These are phyloP conservation scores for Physaria fendleri DNA, from an alignment of 345 rosid genomes.

Conservation along the genomic window DNA sequence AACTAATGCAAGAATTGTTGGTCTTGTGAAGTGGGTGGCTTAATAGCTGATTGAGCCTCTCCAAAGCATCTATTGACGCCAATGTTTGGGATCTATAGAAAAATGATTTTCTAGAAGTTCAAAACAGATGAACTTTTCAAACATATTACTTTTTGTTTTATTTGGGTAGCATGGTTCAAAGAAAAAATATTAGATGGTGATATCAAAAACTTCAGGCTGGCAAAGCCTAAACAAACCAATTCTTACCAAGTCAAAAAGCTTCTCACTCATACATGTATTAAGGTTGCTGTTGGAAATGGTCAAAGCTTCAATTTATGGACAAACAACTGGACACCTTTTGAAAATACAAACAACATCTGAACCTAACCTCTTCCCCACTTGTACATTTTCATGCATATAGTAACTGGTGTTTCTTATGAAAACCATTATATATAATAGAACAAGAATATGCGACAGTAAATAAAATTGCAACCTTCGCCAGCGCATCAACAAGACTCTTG, in stretches of 20 bases:
- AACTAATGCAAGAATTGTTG: conserved; percentile 70
- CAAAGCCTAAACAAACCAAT: too few species aligned
- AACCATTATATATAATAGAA: neutral
- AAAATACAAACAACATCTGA: neutral
- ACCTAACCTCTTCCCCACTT: neutral
- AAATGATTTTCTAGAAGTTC: too few species aligned
- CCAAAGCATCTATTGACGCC: conserved; percentile 60
- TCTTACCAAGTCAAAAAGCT: too few species aligned
- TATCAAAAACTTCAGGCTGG: too few species aligned
- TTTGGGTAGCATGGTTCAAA: too few species aligned
- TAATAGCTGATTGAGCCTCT: conserved; percentile 84
- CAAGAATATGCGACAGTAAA: neutral
- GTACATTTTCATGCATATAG: neutral
- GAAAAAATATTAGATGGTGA: too few species aligned
- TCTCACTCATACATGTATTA: too few species aligned
- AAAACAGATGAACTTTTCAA: too few species aligned
- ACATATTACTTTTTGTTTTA: too few species aligned
- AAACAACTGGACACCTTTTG: too few species aligned
- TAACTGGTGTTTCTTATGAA: neutral
- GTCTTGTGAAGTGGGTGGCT: conserved; percentile 96
- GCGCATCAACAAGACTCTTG: conserved; percentile 82
- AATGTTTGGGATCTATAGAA: conserved; percentile 56
- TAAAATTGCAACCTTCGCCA: conserved; percentile 60
- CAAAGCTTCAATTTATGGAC: too few species aligned
- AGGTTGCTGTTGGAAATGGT: too few species aligned